These are phyloP conservation scores for Martensiomyces pterosporus DNA, from an alignment of 192 early-diverging fungal species.

Conservation along the genomic window DNA sequence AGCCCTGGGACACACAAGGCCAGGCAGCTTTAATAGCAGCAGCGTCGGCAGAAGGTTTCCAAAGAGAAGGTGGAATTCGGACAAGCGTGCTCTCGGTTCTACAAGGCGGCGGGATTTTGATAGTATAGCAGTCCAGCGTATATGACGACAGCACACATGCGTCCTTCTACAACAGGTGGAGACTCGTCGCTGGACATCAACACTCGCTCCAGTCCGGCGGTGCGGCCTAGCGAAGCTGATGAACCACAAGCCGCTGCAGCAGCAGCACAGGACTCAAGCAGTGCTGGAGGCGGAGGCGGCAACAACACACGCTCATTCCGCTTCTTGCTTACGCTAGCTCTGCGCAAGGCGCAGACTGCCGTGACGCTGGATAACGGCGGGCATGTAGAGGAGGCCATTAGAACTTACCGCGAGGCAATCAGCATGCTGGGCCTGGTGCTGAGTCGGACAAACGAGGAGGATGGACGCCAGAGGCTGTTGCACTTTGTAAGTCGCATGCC, in stretches of 20 bases:
- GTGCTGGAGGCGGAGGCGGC: slow-evolving; percentile 11
- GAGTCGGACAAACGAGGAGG: slow-evolving; percentile 47
- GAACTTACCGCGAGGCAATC: slow-evolving; percentile 52
- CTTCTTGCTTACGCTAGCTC: slow-evolving; percentile 47
- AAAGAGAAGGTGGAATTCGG: too few relatives aligned
- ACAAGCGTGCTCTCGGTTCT: not conserved
- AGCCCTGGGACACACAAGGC: too few relatives aligned
- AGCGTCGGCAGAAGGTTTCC: too few relatives aligned
- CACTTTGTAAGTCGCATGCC: slow-evolving; percentile 45
- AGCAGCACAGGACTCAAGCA: slow-evolving; percentile 2
- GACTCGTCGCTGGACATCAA: slow-evolving; percentile 17
- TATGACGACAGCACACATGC: slow-evolving; percentile 16
- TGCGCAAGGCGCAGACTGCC: slow-evolving; percentile 51
- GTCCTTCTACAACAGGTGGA: slow-evolving; percentile 11
- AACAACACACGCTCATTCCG: slow-evolving; percentile 54
- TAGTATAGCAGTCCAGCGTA: too few relatives aligned
- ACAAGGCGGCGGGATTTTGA: too few relatives aligned
- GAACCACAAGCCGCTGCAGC: not conserved
- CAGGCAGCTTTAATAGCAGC: too few relatives aligned
- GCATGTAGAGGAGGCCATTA: slow-evolving; percentile 48
- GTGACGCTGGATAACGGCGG: slow-evolving; percentile 50
- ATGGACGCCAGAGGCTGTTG: slow-evolving; percentile 45
- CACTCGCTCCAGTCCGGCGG: not conserved
- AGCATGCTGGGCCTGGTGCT: slow-evolving; percentile 52
- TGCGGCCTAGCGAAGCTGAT: too few relatives aligned